These are phyloP conservation scores for Penicillium decumbens DNA, from an alignment of 2,329 filamentous ascomycete species.

Conservation along the genomic window DNA sequence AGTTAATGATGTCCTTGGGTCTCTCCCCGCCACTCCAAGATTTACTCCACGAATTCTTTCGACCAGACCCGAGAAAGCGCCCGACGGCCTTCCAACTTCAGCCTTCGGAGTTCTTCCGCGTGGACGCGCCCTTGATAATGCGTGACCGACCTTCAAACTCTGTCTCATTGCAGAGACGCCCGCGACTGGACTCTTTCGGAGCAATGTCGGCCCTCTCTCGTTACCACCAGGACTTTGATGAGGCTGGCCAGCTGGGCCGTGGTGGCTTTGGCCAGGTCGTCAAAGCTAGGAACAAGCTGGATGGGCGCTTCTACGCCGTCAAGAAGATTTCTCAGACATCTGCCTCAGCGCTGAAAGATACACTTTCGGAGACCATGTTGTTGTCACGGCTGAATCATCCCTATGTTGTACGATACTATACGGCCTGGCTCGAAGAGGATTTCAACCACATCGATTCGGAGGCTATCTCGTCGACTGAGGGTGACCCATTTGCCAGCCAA, in stretches of 20 bases:
- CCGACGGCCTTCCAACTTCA: conserved; percentile 73
- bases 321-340: conserved; percentile 91
- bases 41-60: conserved; percentile 78
- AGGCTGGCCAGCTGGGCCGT: conserved; percentile 82
- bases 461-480: conserved; percentile 50
- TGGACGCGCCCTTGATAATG: conserved; percentile 36
- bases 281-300: conserved; percentile 88
- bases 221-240: conserved; percentile 84
- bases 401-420: conserved; percentile 82
- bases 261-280: conserved; percentile 96
- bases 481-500: conserved; percentile 44
- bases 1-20: conserved; percentile 64
- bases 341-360: conserved; percentile 56
- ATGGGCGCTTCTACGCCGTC: conserved; percentile 89
- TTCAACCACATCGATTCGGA: conserved; percentile 40
- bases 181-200: conserved; percentile 60
- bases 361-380: conserved; percentile 79
- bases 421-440: conserved; percentile 83
- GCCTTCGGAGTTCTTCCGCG: conserved; percentile 48
- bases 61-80: conserved; percentile 74
- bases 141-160: conserved; percentile 42
- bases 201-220: conserved; percentile 59
- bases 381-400: conserved; percentile 92
- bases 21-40: conserved; percentile 74
- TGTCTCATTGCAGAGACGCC: conserved; percentile 46